phyloP scores from a whole-genome alignment of 495 filamentous ascomycete genomes.

The Penicillium flavigenum region DNA sequence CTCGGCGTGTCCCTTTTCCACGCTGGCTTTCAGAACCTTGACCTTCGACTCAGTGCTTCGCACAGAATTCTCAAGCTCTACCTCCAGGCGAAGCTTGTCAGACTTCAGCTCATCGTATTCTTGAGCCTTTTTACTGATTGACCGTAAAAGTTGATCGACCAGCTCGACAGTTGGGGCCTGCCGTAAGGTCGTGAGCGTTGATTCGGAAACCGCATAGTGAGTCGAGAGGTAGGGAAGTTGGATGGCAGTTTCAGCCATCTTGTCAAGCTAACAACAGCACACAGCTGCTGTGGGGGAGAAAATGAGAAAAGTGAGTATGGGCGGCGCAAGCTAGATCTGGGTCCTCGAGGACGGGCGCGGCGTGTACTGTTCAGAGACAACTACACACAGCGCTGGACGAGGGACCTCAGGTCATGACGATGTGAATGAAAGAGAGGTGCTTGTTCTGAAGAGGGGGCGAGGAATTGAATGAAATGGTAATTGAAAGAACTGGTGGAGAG shows the following conservation, averaged over 20 bases:
- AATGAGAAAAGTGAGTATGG: neutral
- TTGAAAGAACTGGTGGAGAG: conserved; percentile 18
- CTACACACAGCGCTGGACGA: conserved; percentile 24
- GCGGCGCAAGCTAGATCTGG: conserved; percentile 15
- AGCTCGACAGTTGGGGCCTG: conserved; percentile 76
- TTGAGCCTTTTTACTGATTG: conserved; percentile 69
- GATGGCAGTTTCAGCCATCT: conserved; percentile 72
- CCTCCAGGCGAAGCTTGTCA: conserved; percentile 79
- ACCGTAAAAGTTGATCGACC: conserved; percentile 64
- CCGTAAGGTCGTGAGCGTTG: conserved; percentile 61
- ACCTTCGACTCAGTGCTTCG: conserved; percentile 76
- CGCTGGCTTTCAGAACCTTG: conserved; percentile 71
- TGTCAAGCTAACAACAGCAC: conserved; percentile 30
- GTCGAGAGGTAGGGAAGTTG: conserved; percentile 74
- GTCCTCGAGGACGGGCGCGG: conserved; percentile 16
- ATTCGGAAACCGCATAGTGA: conserved; percentile 70
- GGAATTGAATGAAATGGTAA: conserved; percentile 13
- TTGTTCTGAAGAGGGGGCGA: neutral
- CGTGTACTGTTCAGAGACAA: conserved; percentile 23
- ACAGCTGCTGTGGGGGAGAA: conserved; percentile 16
- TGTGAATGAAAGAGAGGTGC: conserved; percentile 5
- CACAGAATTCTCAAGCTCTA: conserved; percentile 90
- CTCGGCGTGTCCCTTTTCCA: conserved; percentile 80
- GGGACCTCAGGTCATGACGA: conserved; percentile 26
- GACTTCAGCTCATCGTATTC: conserved; percentile 76